Conservation (phyloP, 2,329 filamentous ascomycete species). For the Sporothrix phasma region DNA sequence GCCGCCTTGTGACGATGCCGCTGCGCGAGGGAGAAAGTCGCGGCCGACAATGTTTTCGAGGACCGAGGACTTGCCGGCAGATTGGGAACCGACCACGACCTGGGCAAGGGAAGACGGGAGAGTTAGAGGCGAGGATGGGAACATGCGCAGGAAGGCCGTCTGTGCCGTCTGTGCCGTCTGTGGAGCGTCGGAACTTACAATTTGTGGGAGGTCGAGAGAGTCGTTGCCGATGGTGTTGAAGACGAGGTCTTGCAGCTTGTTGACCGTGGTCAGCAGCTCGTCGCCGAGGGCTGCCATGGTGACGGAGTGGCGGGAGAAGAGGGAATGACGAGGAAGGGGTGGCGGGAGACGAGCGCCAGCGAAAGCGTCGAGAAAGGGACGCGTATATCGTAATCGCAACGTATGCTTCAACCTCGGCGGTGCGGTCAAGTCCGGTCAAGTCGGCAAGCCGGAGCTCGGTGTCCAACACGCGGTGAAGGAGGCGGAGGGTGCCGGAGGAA, state of each 20-base stretch:
- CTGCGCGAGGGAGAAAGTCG: slow-evolving; percentile 92
- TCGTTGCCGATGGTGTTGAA: slow-evolving; percentile 99
- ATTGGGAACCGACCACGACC: slow-evolving; percentile 98
- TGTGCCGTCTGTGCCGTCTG: too few relatives aligned
- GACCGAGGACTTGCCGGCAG: slow-evolving; percentile 95
- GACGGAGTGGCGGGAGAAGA: slow-evolving; percentile 14
- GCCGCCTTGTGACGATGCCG: slow-evolving; percentile 89
- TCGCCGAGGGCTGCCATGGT: slow-evolving; percentile 90
- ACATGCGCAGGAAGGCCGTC: too few relatives aligned
- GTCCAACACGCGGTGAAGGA: neutral
- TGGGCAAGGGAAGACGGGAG: slow-evolving; percentile 30
- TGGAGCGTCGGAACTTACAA: slow-evolving; percentile 61
- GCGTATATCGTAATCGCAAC: neutral
- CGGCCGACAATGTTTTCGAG: slow-evolving; percentile 97
- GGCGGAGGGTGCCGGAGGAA: neutral
- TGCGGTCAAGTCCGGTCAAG: neutral
- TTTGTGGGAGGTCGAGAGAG: slow-evolving; percentile 92
- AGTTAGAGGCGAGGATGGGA: too few relatives aligned
- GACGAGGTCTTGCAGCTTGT: slow-evolving; percentile 95
- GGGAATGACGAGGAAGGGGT: neutral
- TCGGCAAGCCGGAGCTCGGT: neutral
- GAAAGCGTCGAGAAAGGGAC: neutral
- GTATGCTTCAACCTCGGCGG: neutral
- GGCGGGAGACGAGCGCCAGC: neutral
- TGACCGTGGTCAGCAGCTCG: slow-evolving; percentile 88